Base-by-base conservation (phyloP, 352 stramenopile genomes). In the Phytophthora europaea region DNA sequence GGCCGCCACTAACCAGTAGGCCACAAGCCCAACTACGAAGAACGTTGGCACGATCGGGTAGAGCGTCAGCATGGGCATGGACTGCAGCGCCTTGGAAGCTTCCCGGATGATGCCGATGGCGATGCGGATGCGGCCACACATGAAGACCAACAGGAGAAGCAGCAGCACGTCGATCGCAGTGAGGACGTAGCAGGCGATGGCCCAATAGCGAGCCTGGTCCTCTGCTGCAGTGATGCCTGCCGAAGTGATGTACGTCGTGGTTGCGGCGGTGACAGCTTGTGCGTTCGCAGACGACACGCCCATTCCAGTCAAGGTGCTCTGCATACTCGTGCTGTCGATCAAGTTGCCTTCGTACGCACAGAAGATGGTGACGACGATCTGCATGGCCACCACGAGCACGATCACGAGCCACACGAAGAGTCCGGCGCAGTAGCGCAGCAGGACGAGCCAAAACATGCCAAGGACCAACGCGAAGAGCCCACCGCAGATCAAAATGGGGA, bases 61-160 rank as follows among this genome's bases (percentile, higher is more conserved):
- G 15, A 97, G 71, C 43, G 88, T 83, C 22, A 98, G 73, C 57
- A 90, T 85, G 16, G 91, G 88, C 83, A 97, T 96, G 38, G 75
- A 59, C 55, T 89, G 79, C 16, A 98, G 71, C 20, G 88, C 90
- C 67, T 92, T 93, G 28, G 86, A 93, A 38, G 92, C 86, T 71
- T 97, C 90, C 10, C 86, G 82, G 60, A 98, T 94, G 73, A 97
- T 93, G 13, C 85, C 88, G 58, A 98, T 94, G 13, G 92, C 91
- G 40, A 97, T 90, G 55, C 80, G 78, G 60, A 98, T 97, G 33
- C 91, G 88, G 13, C 89, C 80, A 52, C 89, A 92, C 76, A 97
- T 87, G 75, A 94, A 93, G 48, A 96, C 79, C 45, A 95, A 56
- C 45, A 96, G 64, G 40, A 93, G 63, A 13, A 94, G 75, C 38